Conservation (phyloP, 2,329 filamentous ascomycete genomes). For the Balansia obtecta region DNA sequence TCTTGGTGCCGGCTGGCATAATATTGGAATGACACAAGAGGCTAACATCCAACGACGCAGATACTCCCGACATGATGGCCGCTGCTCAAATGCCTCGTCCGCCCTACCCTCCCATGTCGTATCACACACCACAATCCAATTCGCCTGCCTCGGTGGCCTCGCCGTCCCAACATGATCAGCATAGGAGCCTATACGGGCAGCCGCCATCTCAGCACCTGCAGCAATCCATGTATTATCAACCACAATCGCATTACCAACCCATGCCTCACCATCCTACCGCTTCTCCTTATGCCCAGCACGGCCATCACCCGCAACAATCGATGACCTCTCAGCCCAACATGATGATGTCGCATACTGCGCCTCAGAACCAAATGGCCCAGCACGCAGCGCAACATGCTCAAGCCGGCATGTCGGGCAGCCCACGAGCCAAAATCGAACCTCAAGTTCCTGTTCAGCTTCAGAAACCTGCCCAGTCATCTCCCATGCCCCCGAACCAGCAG, state of each 20-base stretch:
- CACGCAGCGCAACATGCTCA: conserved; percentile 44
- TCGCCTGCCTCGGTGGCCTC: conserved; percentile 90
- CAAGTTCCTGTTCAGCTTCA: conserved; percentile 51
- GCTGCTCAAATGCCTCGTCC: conserved; percentile 57
- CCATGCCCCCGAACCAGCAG: conserved; percentile 26
- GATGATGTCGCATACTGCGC: conserved; percentile 51
- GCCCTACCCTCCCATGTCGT: conserved; percentile 76
- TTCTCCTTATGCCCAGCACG: conserved; percentile 50
- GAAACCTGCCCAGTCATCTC: conserved; percentile 33
- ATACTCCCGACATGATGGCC: conserved; percentile 56
- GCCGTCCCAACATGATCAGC: conserved; percentile 77
- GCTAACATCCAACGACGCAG: conserved; percentile 18
- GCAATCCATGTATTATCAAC: conserved; percentile 65
- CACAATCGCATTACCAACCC: conserved; percentile 49
- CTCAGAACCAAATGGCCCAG: conserved; percentile 46
- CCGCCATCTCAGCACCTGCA: conserved; percentile 67
- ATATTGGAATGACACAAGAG: not conserved
- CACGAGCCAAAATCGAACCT: conserved; percentile 50
- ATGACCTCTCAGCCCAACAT: conserved; percentile 54
- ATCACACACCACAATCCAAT: conserved; percentile 90
- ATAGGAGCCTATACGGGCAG: conserved; percentile 75
- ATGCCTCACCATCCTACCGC: conserved; percentile 51
- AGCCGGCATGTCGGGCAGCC: conserved; percentile 46
- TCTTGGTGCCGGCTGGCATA: no score
- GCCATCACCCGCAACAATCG: conserved; percentile 29